A percentile compares a stretch with the other conserved stretches of the same genome.
Conservation (phyloP, 768 basidiomycete species). For the Tubosaeta sp. region DNA sequence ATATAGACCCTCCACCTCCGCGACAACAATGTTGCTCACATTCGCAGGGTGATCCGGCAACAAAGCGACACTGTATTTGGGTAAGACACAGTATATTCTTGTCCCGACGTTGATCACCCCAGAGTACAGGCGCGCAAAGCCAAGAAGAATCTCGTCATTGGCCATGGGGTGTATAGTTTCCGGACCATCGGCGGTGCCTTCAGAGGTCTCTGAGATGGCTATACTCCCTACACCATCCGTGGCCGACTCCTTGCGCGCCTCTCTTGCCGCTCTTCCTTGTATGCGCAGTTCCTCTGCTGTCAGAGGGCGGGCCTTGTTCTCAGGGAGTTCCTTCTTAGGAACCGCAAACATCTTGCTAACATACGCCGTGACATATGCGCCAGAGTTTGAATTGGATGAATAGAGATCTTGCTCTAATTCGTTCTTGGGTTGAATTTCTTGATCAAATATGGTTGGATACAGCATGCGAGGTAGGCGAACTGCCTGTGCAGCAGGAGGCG, state of each 20-base stretch:
- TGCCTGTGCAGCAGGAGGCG: constrained; percentile 77
- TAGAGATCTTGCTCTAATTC: constrained; percentile 84
- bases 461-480: constrained; percentile 89
- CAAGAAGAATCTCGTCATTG: constrained; percentile 69
- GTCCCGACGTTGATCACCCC: constrained; percentile 70
- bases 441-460: constrained; percentile 69
- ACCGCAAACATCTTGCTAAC: constrained; percentile 99
- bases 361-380: constrained; percentile 72
- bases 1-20: constrained; percentile 76
- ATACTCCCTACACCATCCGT: constrained; percentile 20
- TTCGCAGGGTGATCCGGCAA: constrained; percentile 67
- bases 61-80: constrained; percentile 73
- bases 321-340: constrained; percentile 72
- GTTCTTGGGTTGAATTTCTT: constrained; percentile 59
- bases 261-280: constrained; percentile 54
- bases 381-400: constrained; percentile 53
- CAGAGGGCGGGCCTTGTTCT: constrained; percentile 71
- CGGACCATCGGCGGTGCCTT: background rate
- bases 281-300: constrained; percentile 82
- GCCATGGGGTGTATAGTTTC: background rate
- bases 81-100: constrained; percentile 70
- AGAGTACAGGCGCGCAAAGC: constrained; percentile 92
- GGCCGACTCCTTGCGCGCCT: constrained; percentile 33
- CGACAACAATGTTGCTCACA: constrained; percentile 52
- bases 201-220: constrained; percentile 2